phyloP scores from a whole-genome alignment of 2,329 filamentous ascomycete species.

The Diaporthe destruens region DNA sequence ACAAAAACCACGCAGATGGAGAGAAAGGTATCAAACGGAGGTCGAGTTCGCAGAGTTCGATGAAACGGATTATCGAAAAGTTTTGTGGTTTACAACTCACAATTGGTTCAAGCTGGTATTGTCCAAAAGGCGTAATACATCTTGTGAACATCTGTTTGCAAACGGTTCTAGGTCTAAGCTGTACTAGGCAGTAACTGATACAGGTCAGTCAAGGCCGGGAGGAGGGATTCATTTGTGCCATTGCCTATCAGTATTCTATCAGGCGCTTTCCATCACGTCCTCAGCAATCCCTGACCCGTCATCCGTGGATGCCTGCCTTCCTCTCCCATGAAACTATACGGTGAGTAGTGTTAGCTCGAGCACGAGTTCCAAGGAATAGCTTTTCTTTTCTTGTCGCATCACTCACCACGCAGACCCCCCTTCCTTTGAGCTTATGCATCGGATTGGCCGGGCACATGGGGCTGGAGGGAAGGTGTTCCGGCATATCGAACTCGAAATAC shows the following conservation, averaged over 20 bases:
- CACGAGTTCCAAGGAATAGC: too few relatives aligned
- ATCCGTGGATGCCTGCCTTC: conserved; percentile 13
- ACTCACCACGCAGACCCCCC: conserved; percentile 60
- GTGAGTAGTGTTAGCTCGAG: neutral
- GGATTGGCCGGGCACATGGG: conserved; percentile 65
- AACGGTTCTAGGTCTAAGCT: neutral
- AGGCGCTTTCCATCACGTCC: neutral
- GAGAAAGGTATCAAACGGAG: neutral
- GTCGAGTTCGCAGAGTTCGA: neutral
- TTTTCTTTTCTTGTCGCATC: too few relatives aligned
- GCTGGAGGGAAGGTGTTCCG: conserved; percentile 64
- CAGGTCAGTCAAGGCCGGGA: neutral
- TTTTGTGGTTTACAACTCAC: neutral
- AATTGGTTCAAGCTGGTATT: neutral
- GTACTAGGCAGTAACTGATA: neutral
- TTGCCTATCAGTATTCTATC: neutral
- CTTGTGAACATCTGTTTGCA: too few relatives aligned
- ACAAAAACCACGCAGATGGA: neutral
- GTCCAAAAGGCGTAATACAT: neutral
- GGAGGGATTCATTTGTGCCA: too few relatives aligned
- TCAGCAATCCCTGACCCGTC: neutral
- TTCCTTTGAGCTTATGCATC: conserved; percentile 58
- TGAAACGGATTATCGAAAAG: neutral
- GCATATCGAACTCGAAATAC: conserved; percentile 62
- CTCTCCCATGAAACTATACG: conserved; percentile 43